Evolutionary conservation across 306 rosid genomes (phyloP).

Genomic region (Quercus mongolica): DNA sequence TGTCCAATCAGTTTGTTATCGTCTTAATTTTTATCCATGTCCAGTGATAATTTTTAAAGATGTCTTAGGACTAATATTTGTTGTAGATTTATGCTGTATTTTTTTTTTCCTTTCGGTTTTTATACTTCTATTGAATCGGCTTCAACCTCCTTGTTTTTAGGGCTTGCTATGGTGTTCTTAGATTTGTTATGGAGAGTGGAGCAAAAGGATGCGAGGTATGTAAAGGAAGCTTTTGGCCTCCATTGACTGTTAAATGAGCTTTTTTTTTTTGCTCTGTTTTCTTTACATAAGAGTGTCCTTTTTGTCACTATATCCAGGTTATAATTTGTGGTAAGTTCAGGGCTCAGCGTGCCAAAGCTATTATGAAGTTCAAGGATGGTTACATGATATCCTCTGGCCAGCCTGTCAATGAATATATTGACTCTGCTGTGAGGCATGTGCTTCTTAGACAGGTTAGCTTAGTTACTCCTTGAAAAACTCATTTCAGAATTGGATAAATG

Average conservation of each 20-base stretch:
- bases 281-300: not conserved
- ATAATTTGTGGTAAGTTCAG: constrained; percentile 54
- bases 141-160: constrained; percentile 27
- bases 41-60: not conserved
- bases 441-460: constrained; percentile 45
- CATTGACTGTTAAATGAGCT: not conserved
- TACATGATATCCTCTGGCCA: constrained; percentile 50
- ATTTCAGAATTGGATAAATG: not conserved
- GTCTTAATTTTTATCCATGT: not conserved
- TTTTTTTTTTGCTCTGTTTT: not conserved
- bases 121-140: not conserved
- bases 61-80: not conserved
- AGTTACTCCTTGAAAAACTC: not conserved
- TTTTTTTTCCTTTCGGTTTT: not conserved
- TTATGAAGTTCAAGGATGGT: constrained; percentile 55
- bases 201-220: constrained; percentile 77
- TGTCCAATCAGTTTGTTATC: too few relatives aligned
- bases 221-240: not conserved
- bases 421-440: constrained; percentile 44
- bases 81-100: not conserved
- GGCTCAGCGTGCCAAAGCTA: constrained; percentile 52
- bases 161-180: constrained; percentile 81
- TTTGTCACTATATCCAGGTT: constrained; percentile 23
- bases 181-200: constrained; percentile 82
- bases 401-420: constrained; percentile 44